Evolutionary conservation across 73 alveolate genomes (phyloP).

Genomic region (Urostyla sp.): DNA sequence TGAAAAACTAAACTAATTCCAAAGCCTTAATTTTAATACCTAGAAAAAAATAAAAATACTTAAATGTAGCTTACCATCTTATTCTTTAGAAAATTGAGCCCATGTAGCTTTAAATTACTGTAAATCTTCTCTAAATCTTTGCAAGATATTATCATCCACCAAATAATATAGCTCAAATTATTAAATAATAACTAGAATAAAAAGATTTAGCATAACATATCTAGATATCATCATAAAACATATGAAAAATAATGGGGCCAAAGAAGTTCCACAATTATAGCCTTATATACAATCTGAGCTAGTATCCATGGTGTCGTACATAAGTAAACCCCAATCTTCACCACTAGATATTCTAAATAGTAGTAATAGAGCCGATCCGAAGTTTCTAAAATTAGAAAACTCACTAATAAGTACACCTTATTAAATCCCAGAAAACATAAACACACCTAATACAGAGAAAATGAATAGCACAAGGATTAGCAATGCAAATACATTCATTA

Average conservation of each 20-base stretch:
- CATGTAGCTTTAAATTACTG: slow-evolving; percentile 1
- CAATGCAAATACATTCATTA: slow-evolving; percentile 88
- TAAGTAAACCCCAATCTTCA: slow-evolving; percentile 87
- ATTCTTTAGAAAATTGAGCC: slow-evolving; percentile 9
- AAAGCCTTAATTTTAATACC: slow-evolving; percentile 33
- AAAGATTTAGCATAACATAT: slow-evolving; percentile 70
- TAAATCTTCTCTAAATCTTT: slow-evolving; percentile 49
- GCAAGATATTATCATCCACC: slow-evolving; percentile 59
- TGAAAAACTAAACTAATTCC: slow-evolving; percentile 44
- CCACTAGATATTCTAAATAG: slow-evolving; percentile 90
- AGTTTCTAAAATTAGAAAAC: slow-evolving; percentile 80
- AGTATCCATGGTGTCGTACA: slow-evolving; percentile 75
- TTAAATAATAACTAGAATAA: slow-evolving; percentile 65
- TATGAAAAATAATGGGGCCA: slow-evolving; percentile 47
- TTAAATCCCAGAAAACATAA: slow-evolving; percentile 74
- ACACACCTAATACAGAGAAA: slow-evolving; percentile 90
- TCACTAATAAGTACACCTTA: slow-evolving; percentile 74
- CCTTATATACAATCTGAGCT: slow-evolving; percentile 35
- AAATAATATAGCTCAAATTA: slow-evolving; percentile 67
- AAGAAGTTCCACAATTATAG: slow-evolving; percentile 21
- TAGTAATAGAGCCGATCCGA: slow-evolving; percentile 76
- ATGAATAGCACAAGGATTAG: slow-evolving; percentile 88
- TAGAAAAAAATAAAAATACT: too few relatives aligned
- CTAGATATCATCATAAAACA: slow-evolving; percentile 42
- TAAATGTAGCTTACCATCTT: not conserved